phyloP scores from a whole-genome alignment of 2,329 filamentous ascomycete species.

The Colletotrichum sp. region DNA sequence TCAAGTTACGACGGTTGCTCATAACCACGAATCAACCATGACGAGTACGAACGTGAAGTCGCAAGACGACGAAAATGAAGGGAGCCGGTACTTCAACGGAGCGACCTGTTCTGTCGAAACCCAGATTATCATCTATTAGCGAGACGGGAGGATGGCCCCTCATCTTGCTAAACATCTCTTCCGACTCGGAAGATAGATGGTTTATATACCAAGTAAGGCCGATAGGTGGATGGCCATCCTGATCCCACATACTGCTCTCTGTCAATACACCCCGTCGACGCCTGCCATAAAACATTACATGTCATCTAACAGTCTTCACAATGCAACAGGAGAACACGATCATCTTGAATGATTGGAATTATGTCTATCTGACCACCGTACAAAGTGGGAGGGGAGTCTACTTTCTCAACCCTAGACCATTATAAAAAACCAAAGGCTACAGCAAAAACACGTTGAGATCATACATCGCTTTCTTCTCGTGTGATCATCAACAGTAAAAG shows the following conservation, averaged over 20 bases:
- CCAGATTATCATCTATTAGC: not conserved
- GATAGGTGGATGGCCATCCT: no score
- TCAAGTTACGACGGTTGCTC: not conserved
- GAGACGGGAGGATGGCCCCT: not conserved
- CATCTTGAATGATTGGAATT: not conserved
- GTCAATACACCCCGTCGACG: not conserved
- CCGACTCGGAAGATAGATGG: not conserved
- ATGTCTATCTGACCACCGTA: not conserved
- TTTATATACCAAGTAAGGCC: not conserved
- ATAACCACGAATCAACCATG: not conserved
- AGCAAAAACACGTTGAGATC: not conserved
- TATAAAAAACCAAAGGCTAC: not conserved
- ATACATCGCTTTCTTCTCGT: not conserved
- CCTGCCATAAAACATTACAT: not conserved
- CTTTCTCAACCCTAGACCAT: conserved; percentile 6
- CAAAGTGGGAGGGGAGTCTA: not conserved
- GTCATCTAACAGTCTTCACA: no score
- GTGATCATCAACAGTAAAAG: not conserved
- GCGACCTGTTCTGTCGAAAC: not conserved
- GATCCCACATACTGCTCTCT: not conserved
- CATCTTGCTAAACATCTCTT: not conserved
- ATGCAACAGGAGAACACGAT: no score
- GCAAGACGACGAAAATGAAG: no score
- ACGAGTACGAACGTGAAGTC: not conserved
- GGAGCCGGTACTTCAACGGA: rapidly evolving